These are phyloP conservation scores for Musa acuminata DNA, from an alignment of 176 grass and related monocot genomes.

Conservation along the genomic window DNA sequence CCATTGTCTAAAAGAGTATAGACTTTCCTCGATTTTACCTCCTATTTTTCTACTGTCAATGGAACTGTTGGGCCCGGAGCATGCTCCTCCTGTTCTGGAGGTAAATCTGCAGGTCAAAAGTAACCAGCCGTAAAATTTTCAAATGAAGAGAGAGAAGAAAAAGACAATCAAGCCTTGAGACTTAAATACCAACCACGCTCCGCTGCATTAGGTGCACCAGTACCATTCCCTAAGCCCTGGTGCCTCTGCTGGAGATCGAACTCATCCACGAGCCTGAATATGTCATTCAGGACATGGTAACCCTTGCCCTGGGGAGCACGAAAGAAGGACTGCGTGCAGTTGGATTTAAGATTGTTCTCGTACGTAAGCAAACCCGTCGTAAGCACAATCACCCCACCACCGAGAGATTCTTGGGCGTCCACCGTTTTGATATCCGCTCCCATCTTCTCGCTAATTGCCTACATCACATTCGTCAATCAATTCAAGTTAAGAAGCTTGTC, in stretches of 20 bases:
- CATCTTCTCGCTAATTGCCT: conserved; percentile 91
- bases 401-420: conserved; percentile 73
- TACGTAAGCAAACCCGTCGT: conserved; percentile 60
- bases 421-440: conserved; percentile 80
- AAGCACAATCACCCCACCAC: conserved; percentile 67
- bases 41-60: conserved; percentile 22
- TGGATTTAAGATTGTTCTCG: conserved; percentile 32
- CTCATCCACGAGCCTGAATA: conserved; percentile 42
- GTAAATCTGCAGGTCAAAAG: conserved; percentile 1
- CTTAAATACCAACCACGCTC: conserved; percentile 29
- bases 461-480: not conserved
- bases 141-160: not conserved
- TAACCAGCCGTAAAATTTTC: not conserved
- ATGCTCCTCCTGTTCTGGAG: conserved; percentile 23
- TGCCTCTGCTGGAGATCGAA: conserved; percentile 14
- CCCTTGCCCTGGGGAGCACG: conserved; percentile 93
- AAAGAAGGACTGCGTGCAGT: conserved; percentile 91
- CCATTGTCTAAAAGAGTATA: conserved; percentile 47
- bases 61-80: conserved; percentile 5
- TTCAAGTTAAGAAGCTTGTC: not conserved
- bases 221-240: conserved; percentile 38
- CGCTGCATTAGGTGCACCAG: not conserved
- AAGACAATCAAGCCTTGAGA: too few relatives aligned
- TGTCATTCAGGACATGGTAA: conserved; percentile 75
- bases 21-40: conserved; percentile 33